Conservation (phyloP, 345 rosid species). For the Hirschfeldia incana region DNA sequence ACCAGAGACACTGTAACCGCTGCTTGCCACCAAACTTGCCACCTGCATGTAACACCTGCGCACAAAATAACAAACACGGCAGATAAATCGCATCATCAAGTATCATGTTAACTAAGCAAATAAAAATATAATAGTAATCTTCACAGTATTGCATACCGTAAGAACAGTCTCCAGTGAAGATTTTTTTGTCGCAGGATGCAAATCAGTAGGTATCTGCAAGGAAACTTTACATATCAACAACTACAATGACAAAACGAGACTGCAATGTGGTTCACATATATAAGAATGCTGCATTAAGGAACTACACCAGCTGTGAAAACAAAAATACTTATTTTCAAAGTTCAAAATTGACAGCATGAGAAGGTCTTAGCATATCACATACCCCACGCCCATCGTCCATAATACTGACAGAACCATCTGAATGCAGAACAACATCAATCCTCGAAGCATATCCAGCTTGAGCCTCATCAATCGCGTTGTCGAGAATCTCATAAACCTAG, state of each 20-base stretch:
- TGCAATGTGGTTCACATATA: not conserved
- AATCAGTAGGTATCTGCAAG: conserved; percentile 87
- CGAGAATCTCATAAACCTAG: conserved; percentile 96
- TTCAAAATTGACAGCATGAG: conserved; percentile 4
- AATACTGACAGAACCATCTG: conserved; percentile 84
- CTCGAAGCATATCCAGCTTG: conserved; percentile 93
- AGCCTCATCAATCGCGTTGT: conserved; percentile 98
- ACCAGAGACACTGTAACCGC: conserved; percentile 97
- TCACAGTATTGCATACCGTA: conserved; percentile 59
- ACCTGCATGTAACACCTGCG: conserved; percentile 96
- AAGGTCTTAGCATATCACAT: conserved; percentile 37
- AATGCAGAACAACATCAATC: conserved; percentile 61
- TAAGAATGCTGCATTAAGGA: not conserved
- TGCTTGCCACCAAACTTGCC: conserved; percentile 97
- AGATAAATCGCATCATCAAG: not conserved
- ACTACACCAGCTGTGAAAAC: not conserved
- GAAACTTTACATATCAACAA: conserved; percentile 24
- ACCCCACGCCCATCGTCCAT: conserved; percentile 98
- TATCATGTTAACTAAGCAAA: not conserved
- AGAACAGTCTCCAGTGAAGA: conserved; percentile 95
- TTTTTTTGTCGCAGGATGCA: conserved; percentile 92
- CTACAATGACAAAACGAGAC: not conserved
- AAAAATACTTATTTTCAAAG: not conserved
- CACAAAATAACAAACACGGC: conserved; percentile 10
- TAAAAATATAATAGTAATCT: conserved; percentile 12